A percentile compares a stretch with the other conserved stretches of the same genome.
Evolutionary conservation across 2,329 filamentous ascomycete species (phyloP).

Genomic region (Phyllachora maydis): DNA sequence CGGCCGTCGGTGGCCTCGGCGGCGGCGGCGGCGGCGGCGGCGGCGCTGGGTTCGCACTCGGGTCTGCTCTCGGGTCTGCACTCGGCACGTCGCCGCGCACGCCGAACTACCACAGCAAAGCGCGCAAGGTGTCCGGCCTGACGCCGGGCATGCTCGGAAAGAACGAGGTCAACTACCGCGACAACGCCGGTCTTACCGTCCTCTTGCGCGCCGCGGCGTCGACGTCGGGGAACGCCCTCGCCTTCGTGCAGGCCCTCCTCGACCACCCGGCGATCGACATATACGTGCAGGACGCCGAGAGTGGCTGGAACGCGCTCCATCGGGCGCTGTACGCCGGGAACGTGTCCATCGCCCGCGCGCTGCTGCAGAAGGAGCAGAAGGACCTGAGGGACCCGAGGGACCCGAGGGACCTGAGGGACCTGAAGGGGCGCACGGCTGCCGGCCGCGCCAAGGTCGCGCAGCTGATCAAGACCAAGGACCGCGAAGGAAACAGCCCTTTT

Average conservation of each 20-base stretch:
- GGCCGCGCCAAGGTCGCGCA: constrained; percentile 43
- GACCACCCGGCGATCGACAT: constrained; percentile 70
- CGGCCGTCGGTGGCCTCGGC: too few species aligned
- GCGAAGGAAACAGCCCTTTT: constrained; percentile 85
- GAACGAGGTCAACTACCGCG: constrained; percentile 67
- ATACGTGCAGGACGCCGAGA: constrained; percentile 74
- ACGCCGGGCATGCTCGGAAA: constrained; percentile 26
- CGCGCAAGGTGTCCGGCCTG: constrained; percentile 29
- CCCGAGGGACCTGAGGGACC: too few species aligned
- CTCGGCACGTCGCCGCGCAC: constrained; percentile 27
- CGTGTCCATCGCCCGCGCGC: constrained; percentile 60
- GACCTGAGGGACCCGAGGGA: too few species aligned
- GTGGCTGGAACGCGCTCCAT: constrained; percentile 89
- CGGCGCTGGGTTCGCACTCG: too few species aligned
- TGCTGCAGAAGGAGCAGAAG: constrained; percentile 58
- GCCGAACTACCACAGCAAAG: too few species aligned
- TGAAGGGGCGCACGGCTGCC: constrained; percentile 35
- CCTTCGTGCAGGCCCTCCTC: constrained; percentile 61
- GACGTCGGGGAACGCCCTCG: constrained; percentile 41
- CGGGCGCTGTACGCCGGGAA: constrained; percentile 82
- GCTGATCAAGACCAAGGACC: constrained; percentile 86
- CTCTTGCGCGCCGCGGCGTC: constrained; percentile 73
- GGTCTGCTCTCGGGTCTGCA: too few species aligned
- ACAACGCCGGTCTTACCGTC: constrained; percentile 62
- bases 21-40: too few species aligned